These are phyloP conservation scores for Aspergillus vadensis DNA, from an alignment of 2,329 filamentous ascomycete genomes.

Conservation along the genomic window DNA sequence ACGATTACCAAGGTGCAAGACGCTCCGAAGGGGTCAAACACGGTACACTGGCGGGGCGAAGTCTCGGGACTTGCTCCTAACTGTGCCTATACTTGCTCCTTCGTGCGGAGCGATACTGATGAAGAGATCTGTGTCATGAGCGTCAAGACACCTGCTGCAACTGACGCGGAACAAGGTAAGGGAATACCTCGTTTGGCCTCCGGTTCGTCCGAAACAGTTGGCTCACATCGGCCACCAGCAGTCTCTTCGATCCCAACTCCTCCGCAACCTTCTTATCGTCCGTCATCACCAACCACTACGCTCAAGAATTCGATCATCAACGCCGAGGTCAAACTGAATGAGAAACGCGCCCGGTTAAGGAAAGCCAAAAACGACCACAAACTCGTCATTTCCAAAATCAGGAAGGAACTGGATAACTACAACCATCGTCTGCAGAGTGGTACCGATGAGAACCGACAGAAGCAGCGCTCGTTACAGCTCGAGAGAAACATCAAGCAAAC, in stretches of 20 bases:
- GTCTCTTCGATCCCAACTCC: conserved; percentile 49
- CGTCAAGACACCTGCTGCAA: conserved; percentile 63
- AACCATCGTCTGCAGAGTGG: conserved; percentile 60
- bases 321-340: conserved; percentile 61
- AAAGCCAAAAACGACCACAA: conserved; percentile 65
- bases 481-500: conserved; percentile 65
- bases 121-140: conserved; percentile 62
- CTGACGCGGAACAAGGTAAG: conserved; percentile 60
- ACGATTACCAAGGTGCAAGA: conserved; percentile 53
- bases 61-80: conserved; percentile 66
- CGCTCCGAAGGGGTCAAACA: conserved; percentile 46
- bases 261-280: conserved; percentile 60
- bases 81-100: conserved; percentile 65
- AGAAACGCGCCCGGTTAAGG: conserved; percentile 60
- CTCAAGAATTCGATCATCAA: conserved; percentile 66
- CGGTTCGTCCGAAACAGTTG: neutral
- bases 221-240: conserved; percentile 19
- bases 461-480: conserved; percentile 62
- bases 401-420: conserved; percentile 63
- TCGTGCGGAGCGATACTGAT: conserved; percentile 59
- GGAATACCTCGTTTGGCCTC: neutral
- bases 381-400: conserved; percentile 57
- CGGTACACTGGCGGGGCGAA: conserved; percentile 60
- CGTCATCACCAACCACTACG: conserved; percentile 65
- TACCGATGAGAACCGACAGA: conserved; percentile 63